These are phyloP conservation scores for Acarospora socialis DNA, from an alignment of 2,329 filamentous ascomycete genomes.

Conservation along the genomic window DNA sequence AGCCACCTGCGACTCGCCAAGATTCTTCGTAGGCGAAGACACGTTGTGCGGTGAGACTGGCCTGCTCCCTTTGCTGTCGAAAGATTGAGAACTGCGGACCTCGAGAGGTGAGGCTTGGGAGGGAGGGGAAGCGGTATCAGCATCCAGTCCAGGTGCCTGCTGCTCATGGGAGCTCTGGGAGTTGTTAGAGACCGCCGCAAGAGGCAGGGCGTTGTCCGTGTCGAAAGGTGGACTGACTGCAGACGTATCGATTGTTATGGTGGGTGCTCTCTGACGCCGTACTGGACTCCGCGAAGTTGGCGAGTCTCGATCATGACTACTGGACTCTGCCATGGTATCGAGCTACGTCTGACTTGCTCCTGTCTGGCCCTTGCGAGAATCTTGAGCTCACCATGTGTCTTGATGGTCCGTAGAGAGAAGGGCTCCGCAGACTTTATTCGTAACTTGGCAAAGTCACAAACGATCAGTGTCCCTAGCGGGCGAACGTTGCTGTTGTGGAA, in stretches of 20 bases:
- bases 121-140: conserved; percentile 19
- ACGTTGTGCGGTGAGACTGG: conserved; percentile 55
- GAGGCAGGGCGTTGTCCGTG: conserved; percentile 20
- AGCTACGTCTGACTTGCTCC: not conserved
- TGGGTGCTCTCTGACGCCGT: conserved; percentile 32
- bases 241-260: conserved; percentile 44
- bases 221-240: conserved; percentile 30
- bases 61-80: conserved; percentile 46
- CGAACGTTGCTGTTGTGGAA: no score
- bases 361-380: not conserved
- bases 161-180: conserved; percentile 24
- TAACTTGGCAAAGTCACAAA: no score
- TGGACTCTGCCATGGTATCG: conserved; percentile 6
- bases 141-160: conserved; percentile 24
- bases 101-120: conserved; percentile 32
- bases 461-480: no score
- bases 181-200: conserved; percentile 23
- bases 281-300: conserved; percentile 3
- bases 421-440: no score
- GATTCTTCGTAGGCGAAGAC: conserved; percentile 44
- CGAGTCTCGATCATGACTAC: not conserved
- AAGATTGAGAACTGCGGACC: conserved; percentile 39
- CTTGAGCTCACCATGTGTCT: not conserved
- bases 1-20: conserved; percentile 34
- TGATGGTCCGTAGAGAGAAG: no score